A percentile compares a stretch with the other conserved stretches of the same genome.
Conservation (phyloP, 2,329 filamentous ascomycete genomes). For the Erysiphe pulchra region DNA sequence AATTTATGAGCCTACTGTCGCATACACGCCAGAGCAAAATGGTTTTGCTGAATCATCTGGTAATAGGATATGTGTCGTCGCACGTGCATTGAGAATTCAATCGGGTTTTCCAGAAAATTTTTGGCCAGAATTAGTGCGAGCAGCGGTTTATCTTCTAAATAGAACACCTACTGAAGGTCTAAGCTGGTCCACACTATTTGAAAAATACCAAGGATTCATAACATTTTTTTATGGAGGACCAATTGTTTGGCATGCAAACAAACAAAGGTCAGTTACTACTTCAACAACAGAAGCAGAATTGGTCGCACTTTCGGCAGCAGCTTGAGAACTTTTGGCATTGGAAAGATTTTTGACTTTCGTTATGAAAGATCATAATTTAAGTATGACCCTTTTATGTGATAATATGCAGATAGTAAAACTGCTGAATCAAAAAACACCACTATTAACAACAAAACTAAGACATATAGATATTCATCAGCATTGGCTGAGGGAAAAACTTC, state of each 20-base stretch:
- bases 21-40: background rate
- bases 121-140: background rate
- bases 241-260: background rate
- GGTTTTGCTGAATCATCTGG: background rate
- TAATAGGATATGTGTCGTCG: background rate
- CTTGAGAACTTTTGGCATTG: background rate
- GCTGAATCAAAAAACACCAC: background rate
- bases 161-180: background rate
- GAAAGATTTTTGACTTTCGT: background rate
- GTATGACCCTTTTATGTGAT: background rate
- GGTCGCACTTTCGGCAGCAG: background rate
- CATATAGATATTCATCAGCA: conserved; percentile 1
- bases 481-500: background rate
- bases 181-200: background rate
- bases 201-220: background rate
- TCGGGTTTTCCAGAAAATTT: background rate
- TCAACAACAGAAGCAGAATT: background rate
- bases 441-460: background rate
- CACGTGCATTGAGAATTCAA: background rate
- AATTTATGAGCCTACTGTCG: background rate
- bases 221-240: background rate
- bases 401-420: background rate
- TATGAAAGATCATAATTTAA: background rate
- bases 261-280: background rate
- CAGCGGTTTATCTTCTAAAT: background rate